A percentile compares a stretch with the other conserved stretches of the same genome.
These are phyloP conservation scores for Alternaria atra DNA, from an alignment of 2,329 filamentous ascomycete species.

Conservation along the genomic window DNA sequence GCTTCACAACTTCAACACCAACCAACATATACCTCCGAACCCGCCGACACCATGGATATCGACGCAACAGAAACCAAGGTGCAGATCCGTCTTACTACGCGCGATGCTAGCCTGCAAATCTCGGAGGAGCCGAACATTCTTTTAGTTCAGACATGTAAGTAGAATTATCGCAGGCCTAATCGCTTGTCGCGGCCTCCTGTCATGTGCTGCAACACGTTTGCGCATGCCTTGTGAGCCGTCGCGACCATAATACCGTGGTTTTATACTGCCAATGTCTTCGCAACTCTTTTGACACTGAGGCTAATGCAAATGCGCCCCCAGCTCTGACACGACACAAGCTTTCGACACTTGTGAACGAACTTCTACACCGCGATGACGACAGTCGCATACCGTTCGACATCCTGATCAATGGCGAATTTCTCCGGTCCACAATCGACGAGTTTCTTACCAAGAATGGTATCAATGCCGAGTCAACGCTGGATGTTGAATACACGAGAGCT, in stretches of 20 bases:
- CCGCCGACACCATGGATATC: slow-evolving; percentile 34
- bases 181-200: neutral
- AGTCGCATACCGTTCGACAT: slow-evolving; percentile 88
- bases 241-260: neutral
- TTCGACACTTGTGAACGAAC: slow-evolving; percentile 70
- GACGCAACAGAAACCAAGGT: slow-evolving; percentile 42
- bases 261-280: neutral
- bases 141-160: slow-evolving; percentile 47
- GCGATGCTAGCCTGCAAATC: slow-evolving; percentile 44
- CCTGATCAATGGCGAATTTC: slow-evolving; percentile 90
- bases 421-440: slow-evolving; percentile 88
- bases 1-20: slow-evolving; percentile 20
- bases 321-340: slow-evolving; percentile 54
- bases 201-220: neutral
- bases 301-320: slow-evolving; percentile 26
- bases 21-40: slow-evolving; percentile 6
- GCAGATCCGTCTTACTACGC: slow-evolving; percentile 48
- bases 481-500: slow-evolving; percentile 91
- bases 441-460: slow-evolving; percentile 87
- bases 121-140: slow-evolving; percentile 44
- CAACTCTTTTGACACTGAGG: neutral
- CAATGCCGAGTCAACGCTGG: slow-evolving; percentile 85
- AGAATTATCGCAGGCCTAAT: neutral
- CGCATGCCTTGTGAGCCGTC: neutral
- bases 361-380: slow-evolving; percentile 64